Evolutionary conservation across 345 rosid genomes (phyloP), one percentile per base, ranked within the genome.

Genomic region (Rhodamnia argentea): DNA sequence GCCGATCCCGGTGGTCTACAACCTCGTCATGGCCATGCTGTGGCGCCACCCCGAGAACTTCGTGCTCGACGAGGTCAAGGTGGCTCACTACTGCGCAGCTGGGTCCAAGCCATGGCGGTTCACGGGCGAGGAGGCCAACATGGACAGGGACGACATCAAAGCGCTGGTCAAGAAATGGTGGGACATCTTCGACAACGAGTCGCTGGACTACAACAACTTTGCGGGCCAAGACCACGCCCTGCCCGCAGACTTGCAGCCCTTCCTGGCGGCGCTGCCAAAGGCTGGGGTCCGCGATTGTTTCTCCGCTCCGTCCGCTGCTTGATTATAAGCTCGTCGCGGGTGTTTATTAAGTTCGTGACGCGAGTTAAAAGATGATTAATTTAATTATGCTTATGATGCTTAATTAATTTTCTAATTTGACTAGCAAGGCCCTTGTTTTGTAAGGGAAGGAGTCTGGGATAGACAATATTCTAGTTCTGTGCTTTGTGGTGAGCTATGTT

Each of bases 91-190:
- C 56, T 92, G 93, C 83, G 93, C 94, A 3, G 94, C 88, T 82
- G 93, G 95, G 42, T 88, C 93, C 7, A 93, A 93, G 90, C 95
- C 95, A 16, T 91, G 95, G 95, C 89, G 92, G 88, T 93, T 86
- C 51, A 93, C 92, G 9, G 94, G 94, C 7, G 32, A 90, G 83
- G 94, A 91, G 83, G 87, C 55, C 84, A 93, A 93, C 87, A 91
- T 92, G 95, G 88, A 92, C 7, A 87, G 92, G 74, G 90, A 93
- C 13, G 95, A 93, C 88, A 90, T 93, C 54, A 89, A 91, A 85
- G 85, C 84, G 87, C 62, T 91, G 23, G 90, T 92, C 85, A 85
- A 91, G 84, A 90, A 86, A 62, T 93, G 94, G 95, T 86, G 94
- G 92, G 93, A 93, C 9, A 86, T 93, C n/a, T 93, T 89, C 87